These are phyloP conservation scores for Alternaria sp. DNA, from an alignment of 2,329 filamentous ascomycete species.

Conservation along the genomic window DNA sequence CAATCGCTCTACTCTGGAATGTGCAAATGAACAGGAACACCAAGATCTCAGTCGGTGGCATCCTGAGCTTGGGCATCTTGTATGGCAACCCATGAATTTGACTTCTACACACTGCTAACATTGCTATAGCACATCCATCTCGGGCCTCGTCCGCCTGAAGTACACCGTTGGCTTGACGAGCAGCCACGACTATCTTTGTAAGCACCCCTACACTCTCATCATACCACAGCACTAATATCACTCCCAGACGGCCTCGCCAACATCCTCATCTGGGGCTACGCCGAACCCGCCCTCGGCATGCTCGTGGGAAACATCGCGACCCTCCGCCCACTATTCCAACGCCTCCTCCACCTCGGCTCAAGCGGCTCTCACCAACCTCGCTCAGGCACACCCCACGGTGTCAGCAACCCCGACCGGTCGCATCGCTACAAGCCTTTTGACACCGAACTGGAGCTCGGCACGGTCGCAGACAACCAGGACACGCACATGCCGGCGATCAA, in stretches of 20 bases:
- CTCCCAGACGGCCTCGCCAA: slow-evolving; percentile 36
- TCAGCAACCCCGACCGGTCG: not conserved
- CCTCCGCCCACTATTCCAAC: slow-evolving; percentile 43
- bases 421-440: slow-evolving; percentile 16
- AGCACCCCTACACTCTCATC: not conserved
- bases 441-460: slow-evolving; percentile 10
- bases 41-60: slow-evolving; percentile 30
- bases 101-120: not conserved
- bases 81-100: not conserved
- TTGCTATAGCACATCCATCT: slow-evolving; percentile 32
- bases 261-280: slow-evolving; percentile 48
- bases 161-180: slow-evolving; percentile 47
- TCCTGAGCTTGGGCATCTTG: slow-evolving; percentile 34
- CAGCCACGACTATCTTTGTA: slow-evolving; percentile 39
- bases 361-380: slow-evolving; percentile 6
- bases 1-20: slow-evolving; percentile 32
- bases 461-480: not conserved
- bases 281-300: slow-evolving; percentile 46
- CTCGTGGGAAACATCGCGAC: slow-evolving; percentile 45
- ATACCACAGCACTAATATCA: not conserved
- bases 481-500: not conserved
- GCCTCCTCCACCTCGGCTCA: slow-evolving; percentile 22
- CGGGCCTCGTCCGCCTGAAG: slow-evolving; percentile 16
- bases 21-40: slow-evolving; percentile 33
- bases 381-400: not conserved